phyloP scores from a whole-genome alignment of 805 yeast species.

The Candida qinlingensis region DNA sequence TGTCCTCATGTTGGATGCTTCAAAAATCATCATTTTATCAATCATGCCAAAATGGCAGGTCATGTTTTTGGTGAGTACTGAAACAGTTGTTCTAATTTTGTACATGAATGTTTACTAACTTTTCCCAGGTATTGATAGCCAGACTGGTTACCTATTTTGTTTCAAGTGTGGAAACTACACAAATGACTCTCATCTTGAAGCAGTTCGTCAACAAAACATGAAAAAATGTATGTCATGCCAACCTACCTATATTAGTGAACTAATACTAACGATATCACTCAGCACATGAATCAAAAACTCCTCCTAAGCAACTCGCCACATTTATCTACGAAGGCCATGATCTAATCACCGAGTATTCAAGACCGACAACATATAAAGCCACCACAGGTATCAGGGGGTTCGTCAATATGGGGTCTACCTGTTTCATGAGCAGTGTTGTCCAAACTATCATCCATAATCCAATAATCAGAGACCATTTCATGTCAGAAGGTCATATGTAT shows the following conservation, averaged over 20 bases:
- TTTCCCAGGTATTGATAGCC: conserved; percentile 46
- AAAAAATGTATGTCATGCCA: conserved; percentile 1
- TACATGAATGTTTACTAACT: not conserved
- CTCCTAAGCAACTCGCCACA: not conserved
- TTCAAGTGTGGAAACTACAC: conserved; percentile 73
- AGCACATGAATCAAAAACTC: not conserved
- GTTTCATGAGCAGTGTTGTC: conserved; percentile 91
- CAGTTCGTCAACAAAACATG: conserved; percentile 31
- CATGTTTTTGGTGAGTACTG: conserved; percentile 45
- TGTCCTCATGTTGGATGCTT: conserved; percentile 76
- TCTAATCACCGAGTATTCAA: conserved; percentile 29
- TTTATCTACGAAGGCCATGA: conserved; percentile 21
- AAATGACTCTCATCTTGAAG: conserved; percentile 53
- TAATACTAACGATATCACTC: not conserved
- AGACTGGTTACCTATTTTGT: conserved; percentile 67
- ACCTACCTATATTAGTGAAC: too few relatives aligned
- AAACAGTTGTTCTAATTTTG: not conserved
- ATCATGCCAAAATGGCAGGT: conserved; percentile 41
- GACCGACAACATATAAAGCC: conserved; percentile 39
- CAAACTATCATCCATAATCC: conserved; percentile 93
- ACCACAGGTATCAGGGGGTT: conserved; percentile 82
- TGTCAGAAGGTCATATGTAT: conserved; percentile 66
- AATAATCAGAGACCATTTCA: conserved; percentile 67
- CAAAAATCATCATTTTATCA: conserved; percentile 39
- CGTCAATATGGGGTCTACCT: conserved; percentile 93